Percentiles rank a stretch among this genome's conserved stretches.
Evolutionary conservation across 345 rosid genomes (phyloP).

Genomic region (Zanthoxylum bungeanum): DNA sequence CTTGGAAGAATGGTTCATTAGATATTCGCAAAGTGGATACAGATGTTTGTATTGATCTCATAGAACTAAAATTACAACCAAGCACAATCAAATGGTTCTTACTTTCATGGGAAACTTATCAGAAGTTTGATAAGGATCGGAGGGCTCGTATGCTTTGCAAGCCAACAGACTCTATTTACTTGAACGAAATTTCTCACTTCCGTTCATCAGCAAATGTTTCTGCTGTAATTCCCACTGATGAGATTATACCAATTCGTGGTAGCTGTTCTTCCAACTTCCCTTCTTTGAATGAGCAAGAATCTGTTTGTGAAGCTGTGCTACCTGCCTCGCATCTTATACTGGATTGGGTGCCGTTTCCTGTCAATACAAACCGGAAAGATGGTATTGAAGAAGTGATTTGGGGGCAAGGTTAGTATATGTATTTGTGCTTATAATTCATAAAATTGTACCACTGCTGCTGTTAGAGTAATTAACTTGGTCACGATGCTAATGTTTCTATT

Average conservation of each 20-base stretch:
- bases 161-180: constrained; percentile 37
- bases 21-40: constrained; percentile 88
- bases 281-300: constrained; percentile 40
- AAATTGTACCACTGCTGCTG: background rate
- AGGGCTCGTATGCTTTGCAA: constrained; percentile 20
- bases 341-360: constrained; percentile 77
- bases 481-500: constrained; percentile 11
- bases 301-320: constrained; percentile 37
- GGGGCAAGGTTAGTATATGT: constrained; percentile 72
- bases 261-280: constrained; percentile 30
- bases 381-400: constrained; percentile 55
- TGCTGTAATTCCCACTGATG: constrained; percentile 26
- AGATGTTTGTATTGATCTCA: constrained; percentile 66
- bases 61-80: constrained; percentile 73
- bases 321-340: constrained; percentile 63
- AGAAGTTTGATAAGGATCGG: constrained; percentile 30
- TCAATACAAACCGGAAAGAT: constrained; percentile 31
- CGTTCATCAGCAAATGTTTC: constrained; percentile 29
- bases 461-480: background rate
- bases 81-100: constrained; percentile 66
- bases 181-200: constrained; percentile 39
- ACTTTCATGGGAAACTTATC: constrained; percentile 49
- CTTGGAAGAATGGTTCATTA: constrained; percentile 90
- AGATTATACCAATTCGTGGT: constrained; percentile 16
- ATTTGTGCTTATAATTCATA: constrained; percentile 1